phyloP scores from a whole-genome alignment of 2,329 filamentous ascomycete genomes.

The Seiridium unicorne region DNA sequence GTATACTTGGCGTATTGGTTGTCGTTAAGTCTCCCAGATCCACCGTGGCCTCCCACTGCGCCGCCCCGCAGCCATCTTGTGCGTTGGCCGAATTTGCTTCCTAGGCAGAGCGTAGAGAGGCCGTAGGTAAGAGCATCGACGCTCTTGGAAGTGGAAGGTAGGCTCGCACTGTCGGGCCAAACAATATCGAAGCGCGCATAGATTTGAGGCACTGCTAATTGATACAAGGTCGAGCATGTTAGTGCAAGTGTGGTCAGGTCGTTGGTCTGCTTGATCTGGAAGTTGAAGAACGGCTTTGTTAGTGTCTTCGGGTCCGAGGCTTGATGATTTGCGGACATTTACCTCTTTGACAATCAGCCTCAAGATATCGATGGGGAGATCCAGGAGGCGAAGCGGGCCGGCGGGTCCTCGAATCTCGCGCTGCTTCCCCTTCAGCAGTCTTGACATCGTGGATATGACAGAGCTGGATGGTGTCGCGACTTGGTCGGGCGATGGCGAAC shows the following conservation, averaged over 20 bases:
- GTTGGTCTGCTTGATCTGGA: constrained; percentile 74
- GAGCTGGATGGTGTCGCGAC: not conserved
- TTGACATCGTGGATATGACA: constrained; percentile 28
- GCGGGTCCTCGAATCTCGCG: constrained; percentile 57
- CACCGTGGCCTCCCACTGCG: constrained; percentile 12
- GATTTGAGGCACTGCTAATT: constrained; percentile 72
- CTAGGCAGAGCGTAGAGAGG: constrained; percentile 75
- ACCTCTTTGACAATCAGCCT: constrained; percentile 79
- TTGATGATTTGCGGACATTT: constrained; percentile 20
- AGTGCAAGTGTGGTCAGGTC: constrained; percentile 76
- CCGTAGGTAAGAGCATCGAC: constrained; percentile 84
- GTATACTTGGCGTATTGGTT: constrained; percentile 79
- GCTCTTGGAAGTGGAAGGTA: constrained; percentile 64
- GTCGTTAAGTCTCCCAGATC: constrained; percentile 26
- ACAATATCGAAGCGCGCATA: constrained; percentile 87
- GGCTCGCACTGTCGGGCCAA: constrained; percentile 72
- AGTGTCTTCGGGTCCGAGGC: not conserved
- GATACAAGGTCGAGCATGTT: constrained; percentile 75
- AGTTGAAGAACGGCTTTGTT: not conserved
- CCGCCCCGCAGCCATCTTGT: constrained; percentile 31
- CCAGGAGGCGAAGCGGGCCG: constrained; percentile 63
- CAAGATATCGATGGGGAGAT: constrained; percentile 75
- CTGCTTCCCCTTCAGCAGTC: constrained; percentile 57
- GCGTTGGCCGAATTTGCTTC: constrained; percentile 44
- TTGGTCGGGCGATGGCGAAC: not conserved